Conservation (phyloP, 2,329 filamentous ascomycete species). For the Ceratocystis albifundus region DNA sequence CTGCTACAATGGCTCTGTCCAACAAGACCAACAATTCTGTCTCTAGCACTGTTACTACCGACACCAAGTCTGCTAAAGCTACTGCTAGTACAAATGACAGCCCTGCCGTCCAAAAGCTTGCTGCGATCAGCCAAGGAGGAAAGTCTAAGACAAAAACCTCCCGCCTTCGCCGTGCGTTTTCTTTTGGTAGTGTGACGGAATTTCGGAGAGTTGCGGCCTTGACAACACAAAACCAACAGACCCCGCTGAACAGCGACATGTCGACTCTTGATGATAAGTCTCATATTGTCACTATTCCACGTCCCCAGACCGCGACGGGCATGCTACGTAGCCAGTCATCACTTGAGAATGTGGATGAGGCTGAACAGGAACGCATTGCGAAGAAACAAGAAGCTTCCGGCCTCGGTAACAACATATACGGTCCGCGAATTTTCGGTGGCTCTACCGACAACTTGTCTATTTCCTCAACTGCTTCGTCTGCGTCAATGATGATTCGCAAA, state of each 20-base stretch:
- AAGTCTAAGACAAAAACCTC: conserved; percentile 77
- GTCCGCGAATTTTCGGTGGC: conserved; percentile 71
- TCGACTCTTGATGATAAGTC: conserved; percentile 31
- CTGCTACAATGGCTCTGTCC: conserved; percentile 27
- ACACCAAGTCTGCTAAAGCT: background rate
- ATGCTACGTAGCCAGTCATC: conserved; percentile 56
- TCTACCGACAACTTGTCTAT: conserved; percentile 94
- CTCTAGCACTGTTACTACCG: background rate
- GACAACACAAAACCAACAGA: conserved; percentile 35
- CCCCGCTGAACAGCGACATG: conserved; percentile 4
- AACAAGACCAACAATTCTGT: conserved; percentile 27
- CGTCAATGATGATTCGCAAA: conserved; percentile 89
- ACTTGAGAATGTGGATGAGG: conserved; percentile 57
- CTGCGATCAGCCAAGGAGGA: conserved; percentile 69
- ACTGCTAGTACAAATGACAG: conserved; percentile 37
- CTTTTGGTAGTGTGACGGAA: conserved; percentile 90
- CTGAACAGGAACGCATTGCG: conserved; percentile 83
- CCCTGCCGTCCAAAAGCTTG: conserved; percentile 71
- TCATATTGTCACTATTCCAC: conserved; percentile 15
- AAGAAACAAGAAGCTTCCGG: conserved; percentile 85
- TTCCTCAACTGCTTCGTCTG: conserved; percentile 78
- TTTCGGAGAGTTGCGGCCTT: conserved; percentile 63
- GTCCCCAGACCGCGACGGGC: conserved; percentile 20
- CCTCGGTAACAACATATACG: conserved; percentile 87
- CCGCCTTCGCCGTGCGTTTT: conserved; percentile 79